These are phyloP conservation scores for Trypanosoma theileri DNA, from an alignment of 208 protist genomes.

Conservation along the genomic window DNA sequence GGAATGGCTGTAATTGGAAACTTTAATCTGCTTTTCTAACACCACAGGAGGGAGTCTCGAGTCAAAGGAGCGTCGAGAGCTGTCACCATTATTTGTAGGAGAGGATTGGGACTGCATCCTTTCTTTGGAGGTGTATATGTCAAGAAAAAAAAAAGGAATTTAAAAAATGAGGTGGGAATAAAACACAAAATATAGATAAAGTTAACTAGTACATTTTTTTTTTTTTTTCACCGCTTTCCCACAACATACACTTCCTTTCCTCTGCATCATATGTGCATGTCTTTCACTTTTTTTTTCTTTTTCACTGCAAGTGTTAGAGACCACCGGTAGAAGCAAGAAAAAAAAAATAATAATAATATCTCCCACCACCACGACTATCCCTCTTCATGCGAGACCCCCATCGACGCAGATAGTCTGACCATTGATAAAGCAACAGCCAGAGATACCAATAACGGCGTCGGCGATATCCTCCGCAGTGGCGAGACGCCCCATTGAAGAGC, in stretches of 20 bases:
- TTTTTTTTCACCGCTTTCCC: too few species aligned
- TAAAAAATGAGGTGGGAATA: conserved; percentile 3
- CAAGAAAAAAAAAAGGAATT: conserved; percentile 21
- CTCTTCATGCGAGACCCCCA: conserved; percentile 57
- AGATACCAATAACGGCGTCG: conserved; percentile 57
- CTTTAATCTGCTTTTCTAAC: conserved; percentile 54
- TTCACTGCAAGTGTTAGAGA: not conserved
- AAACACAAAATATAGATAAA: not conserved
- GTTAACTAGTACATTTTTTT: not conserved
- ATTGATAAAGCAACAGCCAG: conserved; percentile 71
- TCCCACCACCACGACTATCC: not conserved
- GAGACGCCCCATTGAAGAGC: conserved; percentile 68
- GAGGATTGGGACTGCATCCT: conserved; percentile 11
- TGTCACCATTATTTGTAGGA: not conserved
- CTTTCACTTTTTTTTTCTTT: too few species aligned
- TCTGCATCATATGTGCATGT: too few species aligned
- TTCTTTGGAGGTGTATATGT: not conserved
- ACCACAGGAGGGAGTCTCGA: conserved; percentile 42
- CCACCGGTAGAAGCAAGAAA: conserved; percentile 1
- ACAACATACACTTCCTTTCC: too few species aligned
- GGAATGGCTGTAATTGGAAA: conserved; percentile 33
- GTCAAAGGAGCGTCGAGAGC: not conserved
- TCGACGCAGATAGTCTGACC: conserved; percentile 82
- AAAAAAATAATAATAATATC: conserved; percentile 14
- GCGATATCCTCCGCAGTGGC: conserved; percentile 78